Evolutionary conservation across 2,329 filamentous ascomycete species (phyloP).

Genomic region (Paecilomyces fulvus): DNA sequence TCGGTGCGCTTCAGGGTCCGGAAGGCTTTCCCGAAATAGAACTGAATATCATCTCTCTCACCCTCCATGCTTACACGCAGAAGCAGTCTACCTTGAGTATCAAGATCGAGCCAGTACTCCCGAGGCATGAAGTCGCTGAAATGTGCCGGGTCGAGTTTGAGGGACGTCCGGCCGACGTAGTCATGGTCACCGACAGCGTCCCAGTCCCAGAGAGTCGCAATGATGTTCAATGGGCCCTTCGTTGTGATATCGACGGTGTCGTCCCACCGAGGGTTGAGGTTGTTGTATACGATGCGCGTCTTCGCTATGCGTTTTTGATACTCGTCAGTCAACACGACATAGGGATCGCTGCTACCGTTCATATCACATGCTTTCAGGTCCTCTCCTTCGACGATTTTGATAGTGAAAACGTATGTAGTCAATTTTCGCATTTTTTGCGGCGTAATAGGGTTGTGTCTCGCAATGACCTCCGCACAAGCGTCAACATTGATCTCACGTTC

Average conservation of each 20-base stretch:
- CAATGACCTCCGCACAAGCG: slow-evolving; percentile 73
- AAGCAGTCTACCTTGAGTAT: slow-evolving; percentile 84
- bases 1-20: slow-evolving; percentile 90
- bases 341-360: slow-evolving; percentile 88
- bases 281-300: slow-evolving; percentile 83
- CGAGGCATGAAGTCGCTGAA: slow-evolving; percentile 93
- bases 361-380: slow-evolving; percentile 97
- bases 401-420: slow-evolving; percentile 92
- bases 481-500: slow-evolving; percentile 89
- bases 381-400: slow-evolving; percentile 97
- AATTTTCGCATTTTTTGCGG: slow-evolving; percentile 60
- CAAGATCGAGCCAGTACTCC: slow-evolving; percentile 95
- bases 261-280: slow-evolving; percentile 91
- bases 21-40: slow-evolving; percentile 97
- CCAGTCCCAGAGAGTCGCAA: slow-evolving; percentile 97
- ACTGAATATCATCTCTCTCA: slow-evolving; percentile 95
- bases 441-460: slow-evolving; percentile 62
- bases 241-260: slow-evolving; percentile 95
- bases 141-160: slow-evolving; percentile 96
- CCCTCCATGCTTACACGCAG: slow-evolving; percentile 97
- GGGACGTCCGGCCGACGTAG: slow-evolving; percentile 89
- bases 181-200: slow-evolving; percentile 96
- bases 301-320: slow-evolving; percentile 96
- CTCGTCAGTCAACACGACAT: slow-evolving; percentile 93
- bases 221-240: slow-evolving; percentile 81